Conservation (phyloP, 495 filamentous ascomycete species). For the Aspergillus taichungensis region DNA sequence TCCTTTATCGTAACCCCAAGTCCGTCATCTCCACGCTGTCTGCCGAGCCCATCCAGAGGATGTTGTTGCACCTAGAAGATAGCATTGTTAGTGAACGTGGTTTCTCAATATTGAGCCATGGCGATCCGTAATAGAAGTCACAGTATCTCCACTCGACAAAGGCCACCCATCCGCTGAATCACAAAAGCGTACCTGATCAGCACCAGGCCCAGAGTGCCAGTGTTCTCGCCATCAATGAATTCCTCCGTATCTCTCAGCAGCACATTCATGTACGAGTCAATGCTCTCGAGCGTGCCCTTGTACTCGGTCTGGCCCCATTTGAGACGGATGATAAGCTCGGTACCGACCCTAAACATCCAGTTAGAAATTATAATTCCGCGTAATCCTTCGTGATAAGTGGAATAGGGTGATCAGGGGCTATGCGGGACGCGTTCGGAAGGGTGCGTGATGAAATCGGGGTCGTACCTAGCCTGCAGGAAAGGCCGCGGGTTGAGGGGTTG, state of each 20-base stretch:
- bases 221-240: conserved; percentile 80
- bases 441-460: not conserved
- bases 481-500: conserved; percentile 86
- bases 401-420: not conserved
- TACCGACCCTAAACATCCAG: conserved; percentile 57
- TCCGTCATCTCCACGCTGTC: conserved; percentile 54
- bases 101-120: not conserved
- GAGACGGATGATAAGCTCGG: conserved; percentile 79
- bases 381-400: not conserved
- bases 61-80: conserved; percentile 74
- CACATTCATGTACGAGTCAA: conserved; percentile 99
- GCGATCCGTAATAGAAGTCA: no score
- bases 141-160: no score
- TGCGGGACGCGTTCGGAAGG: not conserved
- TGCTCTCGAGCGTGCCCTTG: conserved; percentile 79
- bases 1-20: conserved; percentile 33
- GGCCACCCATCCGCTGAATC: not conserved
- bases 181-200: conserved; percentile 63
- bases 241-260: conserved; percentile 85
- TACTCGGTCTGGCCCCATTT: conserved; percentile 99
- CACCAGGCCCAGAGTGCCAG: conserved; percentile 77
- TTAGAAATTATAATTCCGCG: conserved; percentile 2
- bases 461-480: conserved; percentile 79
- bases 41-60: conserved; percentile 72
- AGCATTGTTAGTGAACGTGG: conserved; percentile 13